Percentiles rank a stretch among this genome's conserved stretches.
Evolutionary conservation across 192 early-diverging fungal species (phyloP).

Genomic region (Backusella luteola): DNA sequence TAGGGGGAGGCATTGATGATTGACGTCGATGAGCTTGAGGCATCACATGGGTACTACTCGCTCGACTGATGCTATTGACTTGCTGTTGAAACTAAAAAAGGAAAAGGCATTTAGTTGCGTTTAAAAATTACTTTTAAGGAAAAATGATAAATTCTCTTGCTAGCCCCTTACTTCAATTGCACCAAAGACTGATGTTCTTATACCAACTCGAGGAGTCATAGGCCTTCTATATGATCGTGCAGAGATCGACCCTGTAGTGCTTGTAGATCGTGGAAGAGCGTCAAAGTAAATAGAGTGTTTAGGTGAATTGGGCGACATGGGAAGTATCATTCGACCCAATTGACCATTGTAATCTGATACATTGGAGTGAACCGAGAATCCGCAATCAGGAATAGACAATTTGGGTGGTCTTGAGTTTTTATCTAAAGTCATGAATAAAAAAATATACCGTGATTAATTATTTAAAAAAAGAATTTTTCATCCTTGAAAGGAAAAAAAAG

Average conservation of each 20-base stretch:
- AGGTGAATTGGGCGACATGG: conserved; percentile 23
- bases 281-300: background rate
- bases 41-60: conserved; percentile 4
- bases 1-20: conserved; percentile 14
- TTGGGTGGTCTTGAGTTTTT: background rate
- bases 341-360: conserved; percentile 9
- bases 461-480: background rate
- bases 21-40: background rate
- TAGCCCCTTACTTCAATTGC: conserved; percentile 46
- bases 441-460: background rate
- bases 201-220: conserved; percentile 33
- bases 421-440: background rate
- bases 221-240: conserved; percentile 11
- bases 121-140: background rate
- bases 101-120: background rate
- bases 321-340: conserved; percentile 21
- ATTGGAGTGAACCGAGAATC: background rate
- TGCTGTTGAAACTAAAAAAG: conserved; percentile 28
- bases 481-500: background rate
- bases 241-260: conserved; percentile 13
- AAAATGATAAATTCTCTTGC: conserved; percentile 7
- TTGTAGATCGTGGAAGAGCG: conserved; percentile 12
- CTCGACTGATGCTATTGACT: conserved; percentile 5
- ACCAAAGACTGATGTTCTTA: conserved; percentile 48
- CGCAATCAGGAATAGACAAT: conserved; percentile 14